These are phyloP conservation scores for Phlyctochytrium planicorne DNA, from an alignment of 192 early-diverging fungal genomes.

Conservation along the genomic window DNA sequence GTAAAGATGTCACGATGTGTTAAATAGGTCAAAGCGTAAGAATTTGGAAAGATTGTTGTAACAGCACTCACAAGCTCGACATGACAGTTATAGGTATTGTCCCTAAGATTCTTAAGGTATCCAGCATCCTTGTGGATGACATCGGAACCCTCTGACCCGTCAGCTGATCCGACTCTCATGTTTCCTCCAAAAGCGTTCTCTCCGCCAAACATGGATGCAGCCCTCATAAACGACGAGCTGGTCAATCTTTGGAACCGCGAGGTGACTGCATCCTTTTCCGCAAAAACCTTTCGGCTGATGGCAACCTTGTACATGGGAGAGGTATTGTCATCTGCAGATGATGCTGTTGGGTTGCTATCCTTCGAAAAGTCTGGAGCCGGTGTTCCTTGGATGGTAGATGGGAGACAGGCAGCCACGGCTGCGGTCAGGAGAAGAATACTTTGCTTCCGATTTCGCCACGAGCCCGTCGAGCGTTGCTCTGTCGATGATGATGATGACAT, in stretches of 20 bases:
- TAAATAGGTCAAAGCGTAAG: neutral
- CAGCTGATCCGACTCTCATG: neutral
- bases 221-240: neutral
- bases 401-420: too few species aligned
- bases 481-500: too few species aligned
- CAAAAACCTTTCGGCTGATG: too few species aligned
- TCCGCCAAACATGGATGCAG: neutral
- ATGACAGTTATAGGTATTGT: constrained; percentile 1
- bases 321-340: too few species aligned
- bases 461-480: too few species aligned
- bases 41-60: neutral
- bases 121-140: neutral
- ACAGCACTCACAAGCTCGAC: constrained; percentile 5
- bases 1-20: neutral
- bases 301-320: too few species aligned
- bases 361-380: too few species aligned
- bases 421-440: too few species aligned
- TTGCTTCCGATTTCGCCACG: too few species aligned
- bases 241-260: neutral
- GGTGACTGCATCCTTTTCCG: neutral
- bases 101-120: neutral
- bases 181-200: neutral
- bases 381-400: too few species aligned
- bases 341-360: too few species aligned
- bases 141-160: neutral